phyloP scores from a whole-genome alignment of 2,329 filamentous ascomycete species.

The Fusarium pseudoanthophilum region DNA sequence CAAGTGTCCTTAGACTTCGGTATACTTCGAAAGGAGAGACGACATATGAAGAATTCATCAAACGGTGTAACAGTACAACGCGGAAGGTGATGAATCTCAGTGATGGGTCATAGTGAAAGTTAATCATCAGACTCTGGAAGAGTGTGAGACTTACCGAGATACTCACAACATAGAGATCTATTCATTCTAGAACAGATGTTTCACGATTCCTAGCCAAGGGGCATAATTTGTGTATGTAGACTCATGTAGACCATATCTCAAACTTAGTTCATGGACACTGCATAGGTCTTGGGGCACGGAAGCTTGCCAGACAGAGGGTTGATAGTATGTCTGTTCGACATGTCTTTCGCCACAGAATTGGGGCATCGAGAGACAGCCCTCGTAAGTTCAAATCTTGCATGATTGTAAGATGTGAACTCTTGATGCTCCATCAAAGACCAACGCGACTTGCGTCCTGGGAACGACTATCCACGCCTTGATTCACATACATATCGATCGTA shows the following conservation, averaged over 20 bases:
- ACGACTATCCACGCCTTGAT: neutral
- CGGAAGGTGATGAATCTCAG: constrained; percentile 10
- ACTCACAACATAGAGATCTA: neutral
- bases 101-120: neutral
- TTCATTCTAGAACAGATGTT: neutral
- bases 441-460: neutral
- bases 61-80: constrained; percentile 4
- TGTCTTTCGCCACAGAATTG: neutral
- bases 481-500: neutral
- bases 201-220: neutral
- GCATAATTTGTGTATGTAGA: neutral
- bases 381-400: neutral
- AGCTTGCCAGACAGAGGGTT: neutral
- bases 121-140: neutral
- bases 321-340: neutral
- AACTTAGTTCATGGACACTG: neutral
- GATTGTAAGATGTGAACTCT: neutral
- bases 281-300: neutral
- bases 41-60: constrained; percentile 26
- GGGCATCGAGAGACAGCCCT: neutral
- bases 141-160: neutral
- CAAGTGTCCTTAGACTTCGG: constrained; percentile 32
- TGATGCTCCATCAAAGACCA: neutral
- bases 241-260: neutral
- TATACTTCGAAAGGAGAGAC: constrained; percentile 19